Base-by-base conservation (phyloP, 2,329 filamentous ascomycete genomes). In the Penicillium occitanis region DNA sequence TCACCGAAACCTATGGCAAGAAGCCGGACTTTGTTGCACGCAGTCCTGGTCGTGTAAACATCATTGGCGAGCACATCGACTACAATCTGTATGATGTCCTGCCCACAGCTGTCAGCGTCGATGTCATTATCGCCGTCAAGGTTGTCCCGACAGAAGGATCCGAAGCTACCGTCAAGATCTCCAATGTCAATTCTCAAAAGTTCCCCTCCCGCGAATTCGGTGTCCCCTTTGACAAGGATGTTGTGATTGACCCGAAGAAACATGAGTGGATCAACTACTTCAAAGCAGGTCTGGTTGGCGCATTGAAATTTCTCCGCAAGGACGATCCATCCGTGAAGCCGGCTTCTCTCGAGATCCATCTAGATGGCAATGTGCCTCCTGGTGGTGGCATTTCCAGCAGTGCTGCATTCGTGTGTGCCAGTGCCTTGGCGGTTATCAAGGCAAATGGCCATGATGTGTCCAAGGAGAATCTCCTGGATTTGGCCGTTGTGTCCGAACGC, bases 221-320 rank as follows among this genome's bases (percentile, higher is more conserved):
- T 55, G 85, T 97, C 8, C 86, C 90, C 4, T 72, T 75, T 58
- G 82, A 85, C 68, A 82, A 84, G 50, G 80, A 85, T 11, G 85
- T 94, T n/a, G 86, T 90, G 25, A 97, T 99, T 72, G 93, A 98
- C 77, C 86, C 92, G 7, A 88, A 88, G 19, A 86, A 90, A 71
- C 91, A 96, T 70, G 93, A 97, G 80, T 99, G 95, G 95, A 91
- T 92, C 66, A 99, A 98, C 78, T 99, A 99, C 84, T 98, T 99
- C 87, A 96, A 95, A 81, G 91, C 92, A 63, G 95, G 95, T 0
- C 83, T 98, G 60, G 84, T 87, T 42, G 95, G 93, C 35, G 94
- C 94, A 0, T 80, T 97, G 65, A 87, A 91, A 72, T 83, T 96
- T 67, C 82, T 99, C 69, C 85, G 87, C 60, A 80, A 84, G 75